Percentiles rank a stretch among this genome's conserved stretches.
Conservation (phyloP, 2,329 filamentous ascomycete species). For the Neonectria punicea region DNA sequence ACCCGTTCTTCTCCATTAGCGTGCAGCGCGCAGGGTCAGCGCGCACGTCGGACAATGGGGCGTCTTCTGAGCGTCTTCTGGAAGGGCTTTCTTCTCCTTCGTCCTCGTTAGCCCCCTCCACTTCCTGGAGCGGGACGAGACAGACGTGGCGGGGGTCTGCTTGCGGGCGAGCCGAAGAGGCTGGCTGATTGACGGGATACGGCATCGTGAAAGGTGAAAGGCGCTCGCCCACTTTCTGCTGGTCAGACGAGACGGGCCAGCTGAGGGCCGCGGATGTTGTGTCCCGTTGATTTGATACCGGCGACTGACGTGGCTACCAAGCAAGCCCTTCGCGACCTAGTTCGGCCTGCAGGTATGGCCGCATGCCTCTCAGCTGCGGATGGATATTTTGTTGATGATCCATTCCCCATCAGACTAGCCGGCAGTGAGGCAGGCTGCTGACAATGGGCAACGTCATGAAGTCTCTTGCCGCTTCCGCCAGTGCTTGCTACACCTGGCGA, state of each 20-base stretch:
- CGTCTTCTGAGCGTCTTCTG: neutral
- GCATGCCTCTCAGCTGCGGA: neutral
- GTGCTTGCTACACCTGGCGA: no score
- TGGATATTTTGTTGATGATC: neutral
- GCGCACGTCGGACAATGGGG: neutral
- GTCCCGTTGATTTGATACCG: neutral
- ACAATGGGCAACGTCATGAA: neutral
- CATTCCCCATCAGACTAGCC: neutral
- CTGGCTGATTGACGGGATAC: neutral
- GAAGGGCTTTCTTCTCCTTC: neutral
- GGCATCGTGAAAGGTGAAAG: neutral
- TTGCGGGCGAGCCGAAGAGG: neutral
- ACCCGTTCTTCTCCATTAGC: constrained; percentile 2
- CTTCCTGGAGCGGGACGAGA: no score
- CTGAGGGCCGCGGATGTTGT: neutral
- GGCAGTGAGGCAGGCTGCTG: neutral
- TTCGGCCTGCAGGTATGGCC: constrained; percentile 1
- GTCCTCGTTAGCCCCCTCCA: neutral
- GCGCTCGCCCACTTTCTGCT: no score
- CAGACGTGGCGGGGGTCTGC: neutral
- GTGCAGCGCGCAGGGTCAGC: neutral
- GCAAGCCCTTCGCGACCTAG: constrained; percentile 14
- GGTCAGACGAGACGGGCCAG: neutral
- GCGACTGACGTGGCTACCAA: constrained; percentile 30
- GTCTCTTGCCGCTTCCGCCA: no score